Conservation (phyloP, 176 grass and related monocot genomes). For the Bonia amplexicaulis region DNA sequence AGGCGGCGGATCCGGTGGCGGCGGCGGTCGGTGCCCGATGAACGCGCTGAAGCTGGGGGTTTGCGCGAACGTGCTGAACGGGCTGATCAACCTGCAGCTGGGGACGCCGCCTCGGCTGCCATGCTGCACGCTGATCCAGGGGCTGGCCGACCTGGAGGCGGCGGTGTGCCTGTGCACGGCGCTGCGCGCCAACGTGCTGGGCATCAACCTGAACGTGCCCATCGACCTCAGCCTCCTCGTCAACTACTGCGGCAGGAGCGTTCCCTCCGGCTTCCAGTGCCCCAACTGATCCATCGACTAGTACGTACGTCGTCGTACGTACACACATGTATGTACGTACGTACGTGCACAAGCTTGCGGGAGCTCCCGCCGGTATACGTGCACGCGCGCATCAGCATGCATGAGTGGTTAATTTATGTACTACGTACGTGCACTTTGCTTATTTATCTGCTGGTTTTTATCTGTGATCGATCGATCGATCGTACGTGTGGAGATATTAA, state of each 20-base stretch:
- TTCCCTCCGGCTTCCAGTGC: constrained; percentile 75
- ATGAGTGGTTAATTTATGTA: no score
- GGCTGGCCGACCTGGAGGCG: constrained; percentile 68
- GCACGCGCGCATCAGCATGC: not conserved
- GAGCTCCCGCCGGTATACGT: not conserved
- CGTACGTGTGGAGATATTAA: no score
- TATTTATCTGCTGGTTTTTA: not conserved
- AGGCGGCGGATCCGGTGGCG: not conserved
- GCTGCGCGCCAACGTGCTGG: constrained; percentile 56
- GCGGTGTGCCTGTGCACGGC: constrained; percentile 74
- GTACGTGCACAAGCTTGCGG: not conserved
- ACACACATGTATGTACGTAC: not conserved
- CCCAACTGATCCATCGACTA: not conserved
- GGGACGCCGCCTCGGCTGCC: constrained; percentile 56
- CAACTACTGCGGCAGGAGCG: constrained; percentile 74
- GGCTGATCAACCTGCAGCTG: constrained; percentile 62
- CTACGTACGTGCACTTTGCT: not conserved
- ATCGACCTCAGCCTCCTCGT: constrained; percentile 74
- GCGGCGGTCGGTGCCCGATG: constrained; percentile 35
- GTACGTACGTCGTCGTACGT: no score
- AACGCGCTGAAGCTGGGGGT: constrained; percentile 69
- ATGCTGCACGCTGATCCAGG: constrained; percentile 70
- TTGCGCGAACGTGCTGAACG: constrained; percentile 68
- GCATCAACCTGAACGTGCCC: constrained; percentile 65
- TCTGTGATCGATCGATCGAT: not conserved